These are phyloP conservation scores for Bjerkandera adusta DNA, from an alignment of 1,284 basidiomycete species.

Conservation along the genomic window DNA sequence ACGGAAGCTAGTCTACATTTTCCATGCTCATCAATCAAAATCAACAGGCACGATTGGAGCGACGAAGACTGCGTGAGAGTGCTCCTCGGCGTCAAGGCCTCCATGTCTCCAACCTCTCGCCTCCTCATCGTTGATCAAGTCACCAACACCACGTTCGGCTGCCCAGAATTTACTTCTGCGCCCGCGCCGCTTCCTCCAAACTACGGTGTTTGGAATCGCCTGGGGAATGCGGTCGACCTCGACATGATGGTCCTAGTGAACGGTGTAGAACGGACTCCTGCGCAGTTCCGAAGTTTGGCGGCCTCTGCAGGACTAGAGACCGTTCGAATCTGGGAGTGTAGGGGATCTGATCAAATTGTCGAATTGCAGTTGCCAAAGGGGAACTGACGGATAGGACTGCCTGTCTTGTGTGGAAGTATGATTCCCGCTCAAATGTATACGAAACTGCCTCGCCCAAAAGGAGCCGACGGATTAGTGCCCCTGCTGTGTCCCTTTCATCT, in stretches of 20 bases:
- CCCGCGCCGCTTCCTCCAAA: slow-evolving; percentile 15
- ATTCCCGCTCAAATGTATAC: too few species aligned
- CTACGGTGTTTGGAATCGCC: slow-evolving; percentile 11
- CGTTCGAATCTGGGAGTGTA: slow-evolving; percentile 12
- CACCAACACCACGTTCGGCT: slow-evolving; percentile 11
- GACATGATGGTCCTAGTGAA: slow-evolving; percentile 17
- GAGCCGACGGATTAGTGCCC: too few species aligned
- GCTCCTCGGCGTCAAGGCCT: slow-evolving; percentile 4
- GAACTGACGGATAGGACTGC: too few species aligned
- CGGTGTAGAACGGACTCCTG: slow-evolving; percentile 15
- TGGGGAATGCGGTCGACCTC: slow-evolving; percentile 10
- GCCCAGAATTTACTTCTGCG: slow-evolving; percentile 4
- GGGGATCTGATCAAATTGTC: slow-evolving; percentile 8
- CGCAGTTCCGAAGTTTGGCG: slow-evolving; percentile 4
- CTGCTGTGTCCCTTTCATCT: too few species aligned
- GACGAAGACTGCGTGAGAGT: slow-evolving; percentile 13
- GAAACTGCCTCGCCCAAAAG: too few species aligned
- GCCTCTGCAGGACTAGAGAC: slow-evolving; percentile 6
- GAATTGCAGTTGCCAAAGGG: too few species aligned
- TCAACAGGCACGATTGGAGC: slow-evolving; percentile 18
- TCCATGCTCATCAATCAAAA: too few species aligned
- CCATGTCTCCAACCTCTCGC: slow-evolving; percentile 12
- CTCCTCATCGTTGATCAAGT: slow-evolving; percentile 12
- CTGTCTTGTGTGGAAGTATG: too few species aligned
- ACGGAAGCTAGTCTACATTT: too few species aligned